phyloP scores from a whole-genome alignment of 257 asterid species.

The Euphrasia confusa region DNA sequence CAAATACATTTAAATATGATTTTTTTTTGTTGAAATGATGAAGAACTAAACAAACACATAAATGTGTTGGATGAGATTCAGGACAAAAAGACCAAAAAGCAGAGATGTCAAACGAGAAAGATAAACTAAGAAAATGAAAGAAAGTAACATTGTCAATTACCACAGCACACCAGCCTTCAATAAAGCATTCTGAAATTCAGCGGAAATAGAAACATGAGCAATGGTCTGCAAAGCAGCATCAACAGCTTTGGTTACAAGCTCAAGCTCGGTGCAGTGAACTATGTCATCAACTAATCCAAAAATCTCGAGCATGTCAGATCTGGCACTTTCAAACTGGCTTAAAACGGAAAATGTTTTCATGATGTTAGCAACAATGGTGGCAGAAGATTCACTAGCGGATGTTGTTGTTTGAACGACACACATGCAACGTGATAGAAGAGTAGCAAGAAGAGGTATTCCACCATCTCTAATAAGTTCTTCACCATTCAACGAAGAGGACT shows the following conservation, averaged over 20 bases:
- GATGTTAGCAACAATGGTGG: constrained; percentile 72
- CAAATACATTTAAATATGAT: too few species aligned
- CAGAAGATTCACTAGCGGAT: constrained; percentile 74
- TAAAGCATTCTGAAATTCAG: constrained; percentile 75
- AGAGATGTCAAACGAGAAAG: not conserved
- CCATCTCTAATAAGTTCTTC: constrained; percentile 99
- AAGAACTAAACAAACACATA: not conserved
- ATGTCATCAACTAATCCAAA: constrained; percentile 88
- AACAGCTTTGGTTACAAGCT: constrained; percentile 76
- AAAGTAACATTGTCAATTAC: constrained; percentile 36
- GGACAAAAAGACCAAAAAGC: too few species aligned
- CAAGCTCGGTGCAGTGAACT: constrained; percentile 89
- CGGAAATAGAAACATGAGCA: constrained; percentile 74
- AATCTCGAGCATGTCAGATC: constrained; percentile 75
- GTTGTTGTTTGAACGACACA: constrained; percentile 90
- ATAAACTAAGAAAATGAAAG: constrained; percentile 14
- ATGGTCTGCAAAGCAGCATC: constrained; percentile 90
- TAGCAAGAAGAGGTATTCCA: constrained; percentile 86
- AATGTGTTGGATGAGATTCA: too few species aligned
- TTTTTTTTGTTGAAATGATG: not conserved
- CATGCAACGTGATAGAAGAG: constrained; percentile 95
- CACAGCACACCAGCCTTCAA: constrained; percentile 87
- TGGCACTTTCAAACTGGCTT: constrained; percentile 91
- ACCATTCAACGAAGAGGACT: constrained; percentile 87
- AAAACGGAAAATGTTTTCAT: constrained; percentile 82